These are phyloP conservation scores for Saitozyma podzolica DNA, from an alignment of 768 basidiomycete species.

Conservation along the genomic window DNA sequence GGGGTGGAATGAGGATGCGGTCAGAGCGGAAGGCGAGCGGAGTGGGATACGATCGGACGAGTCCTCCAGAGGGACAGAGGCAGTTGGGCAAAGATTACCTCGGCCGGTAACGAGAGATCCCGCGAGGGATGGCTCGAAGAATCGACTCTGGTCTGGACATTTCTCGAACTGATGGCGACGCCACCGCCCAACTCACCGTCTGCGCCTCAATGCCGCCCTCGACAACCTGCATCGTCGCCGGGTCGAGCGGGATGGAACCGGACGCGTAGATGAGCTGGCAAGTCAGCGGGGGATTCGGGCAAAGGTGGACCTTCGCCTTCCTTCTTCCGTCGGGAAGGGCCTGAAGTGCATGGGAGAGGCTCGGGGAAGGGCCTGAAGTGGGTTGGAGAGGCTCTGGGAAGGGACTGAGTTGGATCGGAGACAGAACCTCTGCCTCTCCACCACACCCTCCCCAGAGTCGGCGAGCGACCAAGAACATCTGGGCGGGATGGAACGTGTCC, in stretches of 20 bases:
- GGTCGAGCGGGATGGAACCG: conserved; percentile 82
- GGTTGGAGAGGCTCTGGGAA: neutral
- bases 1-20: no score
- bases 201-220: conserved; percentile 75
- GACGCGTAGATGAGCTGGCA: conserved; percentile 73
- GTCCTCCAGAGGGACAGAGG: no score
- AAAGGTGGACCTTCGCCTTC: no score
- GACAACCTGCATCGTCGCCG: conserved; percentile 69
- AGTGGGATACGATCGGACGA: neutral
- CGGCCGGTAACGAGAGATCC: no score
- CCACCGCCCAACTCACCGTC: conserved; percentile 54
- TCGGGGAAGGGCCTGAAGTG: no score
- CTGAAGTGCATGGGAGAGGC: neutral
- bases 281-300: neutral
- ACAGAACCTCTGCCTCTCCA: neutral
- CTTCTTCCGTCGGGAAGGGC: neutral
- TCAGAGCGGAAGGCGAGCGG: neutral
- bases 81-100: no score
- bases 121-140: no score
- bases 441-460: neutral
- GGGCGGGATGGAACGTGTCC: neutral
- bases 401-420: neutral
- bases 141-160: no score
- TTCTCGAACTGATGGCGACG: no score
- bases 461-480: neutral